Base-by-base conservation (phyloP, 1,139 yeast species). In the Debaryomyces nepalensis region DNA sequence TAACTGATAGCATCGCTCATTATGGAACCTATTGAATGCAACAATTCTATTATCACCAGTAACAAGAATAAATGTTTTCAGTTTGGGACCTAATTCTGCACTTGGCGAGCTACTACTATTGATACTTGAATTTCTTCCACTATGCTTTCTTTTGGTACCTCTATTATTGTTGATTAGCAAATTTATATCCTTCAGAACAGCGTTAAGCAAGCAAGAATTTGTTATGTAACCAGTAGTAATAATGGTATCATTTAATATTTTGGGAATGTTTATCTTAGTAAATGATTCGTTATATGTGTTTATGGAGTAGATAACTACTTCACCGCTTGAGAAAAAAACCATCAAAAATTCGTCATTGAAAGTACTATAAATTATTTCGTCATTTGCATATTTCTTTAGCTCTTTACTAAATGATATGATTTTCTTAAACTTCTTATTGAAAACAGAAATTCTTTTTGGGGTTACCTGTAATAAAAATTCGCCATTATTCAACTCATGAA, bases 1-100 rank as follows among this genome's bases (percentile, higher is more conserved):
- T 42, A 86, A 66, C 58, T 85, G 90, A 50, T 72, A 83, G 39
- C 87, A 83, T 46, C 77, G 74, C 54, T 84, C 85, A 45, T 79
- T 75, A 57, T 85, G 93, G 41, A 80, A 74, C 47, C 81, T 72
- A 44, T 75, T 76, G 58, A 85, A 85, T 10, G 81, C 79, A 37
- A 86, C 79, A 23, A 86, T 68, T 58, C 89, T 75, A 52, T 86
- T 86, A 58, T 85, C 90, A 49, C 89, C 91, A 1, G 93, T 84
- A 3, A 84, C 88, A 39, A 85, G 74, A 27, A 87, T 70, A 50
- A 85, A 84, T 0, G 81, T 69, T 37, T 79, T 70, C 41, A 74
- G 77, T 49, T 77, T 78, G 3, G 63, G 57, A 0, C 61, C 64
- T 24, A 58, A 43, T 4, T 54, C 54, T 22, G 47, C 49, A 31